Evolutionary conservation across 2,329 filamentous ascomycete genomes (phyloP).

Genomic region (Aspergillus oerlinghausenensis): DNA sequence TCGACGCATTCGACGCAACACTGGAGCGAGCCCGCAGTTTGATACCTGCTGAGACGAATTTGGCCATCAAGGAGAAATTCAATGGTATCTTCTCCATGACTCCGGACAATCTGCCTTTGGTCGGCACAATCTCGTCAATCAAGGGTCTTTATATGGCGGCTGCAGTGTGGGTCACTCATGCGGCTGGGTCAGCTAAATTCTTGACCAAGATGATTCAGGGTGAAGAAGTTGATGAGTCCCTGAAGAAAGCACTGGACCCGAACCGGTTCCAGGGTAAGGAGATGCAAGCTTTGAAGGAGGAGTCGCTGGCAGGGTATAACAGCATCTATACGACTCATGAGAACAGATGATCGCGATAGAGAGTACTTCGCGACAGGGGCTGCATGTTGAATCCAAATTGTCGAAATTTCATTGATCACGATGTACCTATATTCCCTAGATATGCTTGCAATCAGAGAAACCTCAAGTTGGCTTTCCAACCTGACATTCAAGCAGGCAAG

Average conservation of each 20-base stretch:
- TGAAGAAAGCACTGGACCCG: constrained; percentile 20
- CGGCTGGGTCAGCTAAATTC: constrained; percentile 28
- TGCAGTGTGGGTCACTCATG: constrained; percentile 35
- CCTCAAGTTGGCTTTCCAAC: too few relatives aligned
- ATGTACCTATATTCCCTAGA: background rate
- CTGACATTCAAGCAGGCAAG: too few relatives aligned
- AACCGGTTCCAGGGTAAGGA: constrained; percentile 21
- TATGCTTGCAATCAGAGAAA: background rate
- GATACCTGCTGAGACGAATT: constrained; percentile 13
- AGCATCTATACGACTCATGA: constrained; percentile 26
- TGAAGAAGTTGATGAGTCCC: constrained; percentile 13
- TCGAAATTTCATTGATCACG: background rate
- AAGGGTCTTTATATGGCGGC: constrained; percentile 28
- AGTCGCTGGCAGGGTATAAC: constrained; percentile 27
- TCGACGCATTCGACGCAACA: constrained; percentile 17
- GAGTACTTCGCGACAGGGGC: background rate
- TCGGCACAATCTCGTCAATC: constrained; percentile 20
- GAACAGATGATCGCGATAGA: background rate
- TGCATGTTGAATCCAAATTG: background rate
- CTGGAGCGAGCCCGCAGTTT: constrained; percentile 16
- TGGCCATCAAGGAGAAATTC: constrained; percentile 17
- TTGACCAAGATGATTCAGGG: constrained; percentile 10
- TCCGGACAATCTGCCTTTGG: constrained; percentile 32
- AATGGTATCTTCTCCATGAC: constrained; percentile 34
- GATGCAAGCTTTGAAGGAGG: constrained; percentile 13